Percentiles rank a stretch among this genome's conserved stretches.
These are phyloP conservation scores for Colletotrichum musae DNA, from an alignment of 2,329 filamentous ascomycete species.

Conservation along the genomic window DNA sequence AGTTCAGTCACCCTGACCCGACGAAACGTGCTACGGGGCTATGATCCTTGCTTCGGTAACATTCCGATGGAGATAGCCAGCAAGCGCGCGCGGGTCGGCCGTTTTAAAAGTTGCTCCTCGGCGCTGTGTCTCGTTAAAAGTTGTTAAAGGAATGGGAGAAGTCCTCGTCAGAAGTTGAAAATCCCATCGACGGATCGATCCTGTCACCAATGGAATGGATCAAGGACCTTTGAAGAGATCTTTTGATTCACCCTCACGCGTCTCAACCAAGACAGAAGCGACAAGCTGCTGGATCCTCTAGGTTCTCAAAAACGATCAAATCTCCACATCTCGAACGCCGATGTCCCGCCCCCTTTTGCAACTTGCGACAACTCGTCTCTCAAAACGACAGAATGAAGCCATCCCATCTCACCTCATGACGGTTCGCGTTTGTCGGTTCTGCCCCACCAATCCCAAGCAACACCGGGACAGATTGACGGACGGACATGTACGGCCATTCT, in stretches of 20 bases:
- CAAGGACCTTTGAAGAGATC: no score
- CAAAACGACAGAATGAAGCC: not conserved
- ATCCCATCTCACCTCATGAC: slow-evolving; percentile 12
- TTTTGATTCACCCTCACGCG: not conserved
- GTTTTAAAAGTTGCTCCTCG: not conserved
- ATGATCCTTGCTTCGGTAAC: slow-evolving; percentile 27
- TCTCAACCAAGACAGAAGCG: not conserved
- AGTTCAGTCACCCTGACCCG: not conserved
- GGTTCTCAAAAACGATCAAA: not conserved
- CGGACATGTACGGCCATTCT: not conserved
- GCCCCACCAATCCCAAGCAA: slow-evolving; percentile 13
- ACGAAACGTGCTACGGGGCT: slow-evolving; percentile 2
- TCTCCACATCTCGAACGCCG: not conserved
- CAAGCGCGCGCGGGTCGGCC: not conserved
- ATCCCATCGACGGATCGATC: not conserved
- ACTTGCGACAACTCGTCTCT: slow-evolving; percentile 1
- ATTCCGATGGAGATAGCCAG: slow-evolving; percentile 13
- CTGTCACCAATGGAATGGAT: no score
- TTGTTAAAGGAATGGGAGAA: not conserved
- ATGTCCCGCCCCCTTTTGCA: not conserved
- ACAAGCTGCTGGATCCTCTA: not conserved
- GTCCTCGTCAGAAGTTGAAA: not conserved
- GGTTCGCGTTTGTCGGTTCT: slow-evolving; percentile 14
- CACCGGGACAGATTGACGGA: not conserved
- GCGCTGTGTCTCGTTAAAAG: not conserved